Evolutionary conservation across 164 flowering plant genomes (phyloP).

Genomic region (Magnolia changhungtana): DNA sequence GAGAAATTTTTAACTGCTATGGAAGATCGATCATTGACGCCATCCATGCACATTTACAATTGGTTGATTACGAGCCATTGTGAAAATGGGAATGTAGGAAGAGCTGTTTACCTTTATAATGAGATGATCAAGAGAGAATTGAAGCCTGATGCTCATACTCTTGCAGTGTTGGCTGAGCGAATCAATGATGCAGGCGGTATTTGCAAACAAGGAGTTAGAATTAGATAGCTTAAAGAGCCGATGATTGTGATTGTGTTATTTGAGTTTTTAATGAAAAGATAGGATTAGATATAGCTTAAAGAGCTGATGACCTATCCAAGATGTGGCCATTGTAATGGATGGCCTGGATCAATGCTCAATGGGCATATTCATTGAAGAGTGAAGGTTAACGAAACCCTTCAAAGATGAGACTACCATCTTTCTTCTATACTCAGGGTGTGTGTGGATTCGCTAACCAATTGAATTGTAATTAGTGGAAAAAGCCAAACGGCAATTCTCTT

Average conservation of each 20-base stretch:
- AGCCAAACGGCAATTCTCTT: no score
- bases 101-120: slow-evolving; percentile 29
- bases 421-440: no score
- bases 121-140: slow-evolving; percentile 40
- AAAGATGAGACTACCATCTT: no score
- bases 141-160: slow-evolving; percentile 24
- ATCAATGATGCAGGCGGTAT: not conserved
- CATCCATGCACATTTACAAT: slow-evolving; percentile 29
- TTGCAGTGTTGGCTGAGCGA: not conserved
- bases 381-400: no score
- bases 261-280: no score
- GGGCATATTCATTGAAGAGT: no score
- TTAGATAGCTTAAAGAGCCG: slow-evolving; percentile 1
- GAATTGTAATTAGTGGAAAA: no score
- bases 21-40: slow-evolving; percentile 38
- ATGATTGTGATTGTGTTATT: not conserved
- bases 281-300: no score
- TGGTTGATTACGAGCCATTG: slow-evolving; percentile 30
- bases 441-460: no score
- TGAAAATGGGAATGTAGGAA: slow-evolving; percentile 34
- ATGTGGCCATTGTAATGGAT: no score
- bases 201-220: not conserved
- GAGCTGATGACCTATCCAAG: no score
- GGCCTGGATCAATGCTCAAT: no score
- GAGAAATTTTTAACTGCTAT: slow-evolving; percentile 48